Evolutionary conservation across 164 flowering plant species (phyloP), one percentile per base, ranked within the genome.

Genomic region (Liriodendron chinense): DNA sequence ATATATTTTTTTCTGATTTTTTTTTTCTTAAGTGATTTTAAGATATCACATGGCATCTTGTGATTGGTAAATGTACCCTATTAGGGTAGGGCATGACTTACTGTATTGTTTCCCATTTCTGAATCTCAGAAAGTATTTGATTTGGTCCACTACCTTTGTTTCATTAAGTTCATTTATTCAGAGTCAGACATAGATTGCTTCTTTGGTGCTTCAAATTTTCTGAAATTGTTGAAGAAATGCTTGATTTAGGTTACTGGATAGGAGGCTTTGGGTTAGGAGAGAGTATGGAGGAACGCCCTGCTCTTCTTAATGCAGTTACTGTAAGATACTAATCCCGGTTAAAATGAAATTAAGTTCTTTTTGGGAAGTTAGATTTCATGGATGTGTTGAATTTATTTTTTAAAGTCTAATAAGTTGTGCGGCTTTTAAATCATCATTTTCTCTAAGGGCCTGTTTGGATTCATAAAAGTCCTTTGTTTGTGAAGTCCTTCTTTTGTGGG

Each of bases 221-320:
- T 34, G 18, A 12, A 6, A 68, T 22, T 76, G 24, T 74, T 47
- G 9, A 9, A 16, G 47, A 57, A 50, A 65, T 77, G 1, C 26
- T 13, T 73, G 53, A 20, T 82, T 63, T 82, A 94, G 98, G 98
- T 74, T 94, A 84, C 65, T 93, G 90, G 89, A 81, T 94, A 79
- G 98, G 98, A 74, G 98, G 98, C 1, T 94, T 94, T 86, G 98
- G 98, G 64, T 88, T 93, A 69, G 98, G 98, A 79, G 98, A 94
- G 78, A 89, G 84, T 76, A 82, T 87, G 80, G 93, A 90, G 62
- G 94, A 93, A 78, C 90, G 89, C 53, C 80, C 91, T 81, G 82
- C 85, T 80, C 88, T 90, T 72, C 90, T 94, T 72, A 71, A 78
- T 83, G 86, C 90, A 79, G 83, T 91, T 74, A 84, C 80, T 59